A percentile compares a stretch with the other conserved stretches of the same genome.
phyloP scores from a whole-genome alignment of 257 asterid species.

The Fraxinus quadrangulata region DNA sequence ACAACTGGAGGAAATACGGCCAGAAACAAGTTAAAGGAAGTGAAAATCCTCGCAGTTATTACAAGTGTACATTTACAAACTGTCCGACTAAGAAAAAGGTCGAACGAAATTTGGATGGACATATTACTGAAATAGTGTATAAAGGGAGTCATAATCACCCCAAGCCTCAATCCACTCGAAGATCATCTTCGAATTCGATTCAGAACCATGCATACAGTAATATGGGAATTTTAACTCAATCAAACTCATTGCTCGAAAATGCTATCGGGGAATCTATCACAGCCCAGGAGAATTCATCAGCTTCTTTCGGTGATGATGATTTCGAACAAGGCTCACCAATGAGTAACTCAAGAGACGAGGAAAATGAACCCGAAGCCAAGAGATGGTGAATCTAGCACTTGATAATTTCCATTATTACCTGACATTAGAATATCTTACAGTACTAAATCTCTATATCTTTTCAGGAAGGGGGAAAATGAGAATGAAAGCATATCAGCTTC shows the following conservation, averaged over 20 bases:
- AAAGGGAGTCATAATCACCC: slow-evolving; percentile 92
- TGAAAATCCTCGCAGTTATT: slow-evolving; percentile 84
- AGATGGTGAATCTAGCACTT: slow-evolving; percentile 58
- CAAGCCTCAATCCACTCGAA: slow-evolving; percentile 75
- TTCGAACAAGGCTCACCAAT: slow-evolving; percentile 69
- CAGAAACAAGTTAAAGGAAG: slow-evolving; percentile 86
- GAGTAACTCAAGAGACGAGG: slow-evolving; percentile 71
- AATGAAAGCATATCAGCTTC: slow-evolving; percentile 64
- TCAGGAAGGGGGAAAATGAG: slow-evolving; percentile 79
- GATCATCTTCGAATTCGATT: slow-evolving; percentile 60
- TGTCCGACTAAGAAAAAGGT: slow-evolving; percentile 95
- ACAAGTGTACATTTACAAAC: slow-evolving; percentile 72
- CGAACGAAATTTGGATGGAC: slow-evolving; percentile 75
- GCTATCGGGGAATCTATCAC: slow-evolving; percentile 39
- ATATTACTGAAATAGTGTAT: slow-evolving; percentile 80
- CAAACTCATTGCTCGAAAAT: slow-evolving; percentile 41
- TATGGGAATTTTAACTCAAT: slow-evolving; percentile 38
- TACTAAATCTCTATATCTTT: slow-evolving; percentile 5
- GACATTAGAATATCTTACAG: background rate
- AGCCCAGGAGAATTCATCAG: slow-evolving; percentile 66
- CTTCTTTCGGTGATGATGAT: slow-evolving; percentile 83
- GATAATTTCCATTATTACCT: background rate
- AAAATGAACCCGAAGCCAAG: slow-evolving; percentile 72
- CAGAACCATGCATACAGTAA: slow-evolving; percentile 36
- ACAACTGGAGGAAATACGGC: slow-evolving; percentile 87